Base-by-base conservation (phyloP, 352 stramenopile genomes). In the Phytophthora quininea region DNA sequence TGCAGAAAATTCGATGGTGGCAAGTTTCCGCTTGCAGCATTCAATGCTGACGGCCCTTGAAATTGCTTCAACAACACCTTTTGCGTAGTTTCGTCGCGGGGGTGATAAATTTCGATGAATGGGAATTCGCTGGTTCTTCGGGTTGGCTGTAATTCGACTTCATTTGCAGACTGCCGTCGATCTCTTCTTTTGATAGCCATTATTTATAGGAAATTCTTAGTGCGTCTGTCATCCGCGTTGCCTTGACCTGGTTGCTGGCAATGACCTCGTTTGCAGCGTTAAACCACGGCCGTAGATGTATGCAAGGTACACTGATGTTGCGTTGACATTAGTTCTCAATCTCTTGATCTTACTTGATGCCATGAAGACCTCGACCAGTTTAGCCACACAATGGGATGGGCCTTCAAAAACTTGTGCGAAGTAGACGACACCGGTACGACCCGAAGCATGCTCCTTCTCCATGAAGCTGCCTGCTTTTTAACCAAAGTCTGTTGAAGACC, bases 371-470 rank as follows among this genome's bases (percentile, higher is more conserved):
- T 92, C 11, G 72, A 79, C 30, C 77, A 56, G 30, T 92, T 92
- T 54, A 82, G 75, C 7, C 62, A 88, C 7, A 48, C 62, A 38
- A 90, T 90, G 82, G 84, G 84, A 31, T 92, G 80, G 82, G 69
- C 67, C 1, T 88, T 91, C 49, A 78, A 53, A 12, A 62, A 86
- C 40, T 38, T 86, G 6, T 32, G 47, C 27, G 38, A 63, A 12
- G 10, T 6, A 29, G 53, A 54, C 3, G 32, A 60, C 30, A 24
- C 54, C 29, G 64, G 74, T 80, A 65, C 14, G 54, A 45, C 3
- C 33, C 12, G 7, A 19, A 31, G 6, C 37, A 4, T 8, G 30
- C 1, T 11, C 12, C 12, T 5, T 3, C 24, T 4, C 31, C 7
- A 5, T 19, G 27, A 24, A 33, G 19, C 19, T 51, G 5, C 3